These are phyloP conservation scores for Phytophthora pini DNA, from an alignment of 352 stramenopile genomes.

Conservation along the genomic window DNA sequence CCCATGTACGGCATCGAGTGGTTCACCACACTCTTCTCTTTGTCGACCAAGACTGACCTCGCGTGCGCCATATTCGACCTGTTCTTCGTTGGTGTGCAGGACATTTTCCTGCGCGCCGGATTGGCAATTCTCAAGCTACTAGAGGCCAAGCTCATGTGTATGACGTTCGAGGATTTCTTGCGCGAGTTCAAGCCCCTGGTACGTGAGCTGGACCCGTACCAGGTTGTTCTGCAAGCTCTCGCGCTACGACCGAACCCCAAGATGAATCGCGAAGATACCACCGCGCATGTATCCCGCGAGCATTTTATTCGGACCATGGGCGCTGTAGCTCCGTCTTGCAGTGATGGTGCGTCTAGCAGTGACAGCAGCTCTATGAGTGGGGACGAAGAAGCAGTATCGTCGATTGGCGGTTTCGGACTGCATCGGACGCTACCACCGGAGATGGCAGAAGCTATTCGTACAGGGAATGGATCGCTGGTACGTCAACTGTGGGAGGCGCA, in stretches of 20 bases:
- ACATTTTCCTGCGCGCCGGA: conserved; percentile 84
- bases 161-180: conserved; percentile 86
- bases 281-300: conserved; percentile 53
- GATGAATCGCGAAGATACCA: conserved; percentile 61
- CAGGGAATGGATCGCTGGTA: conserved; percentile 46
- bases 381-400: conserved; percentile 31
- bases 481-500: conserved; percentile 56
- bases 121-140: conserved; percentile 83
- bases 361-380: conserved; percentile 35
- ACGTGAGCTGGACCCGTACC: conserved; percentile 78
- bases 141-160: conserved; percentile 84
- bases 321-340: conserved; percentile 27
- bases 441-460: conserved; percentile 47
- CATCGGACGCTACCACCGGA: conserved; percentile 75
- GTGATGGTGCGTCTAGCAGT: conserved; percentile 30
- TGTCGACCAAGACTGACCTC: conserved; percentile 84
- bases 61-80: conserved; percentile 86
- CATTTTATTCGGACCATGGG: conserved; percentile 50
- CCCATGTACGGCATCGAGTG: conserved; percentile 90
- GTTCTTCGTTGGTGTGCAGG: conserved; percentile 80
- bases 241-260: conserved; percentile 56
- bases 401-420: conserved; percentile 53
- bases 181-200: conserved; percentile 84
- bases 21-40: conserved; percentile 90
- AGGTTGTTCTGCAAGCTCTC: conserved; percentile 71